phyloP scores from a whole-genome alignment of 75 land plant genomes.

The Selaginella tamariscina region DNA sequence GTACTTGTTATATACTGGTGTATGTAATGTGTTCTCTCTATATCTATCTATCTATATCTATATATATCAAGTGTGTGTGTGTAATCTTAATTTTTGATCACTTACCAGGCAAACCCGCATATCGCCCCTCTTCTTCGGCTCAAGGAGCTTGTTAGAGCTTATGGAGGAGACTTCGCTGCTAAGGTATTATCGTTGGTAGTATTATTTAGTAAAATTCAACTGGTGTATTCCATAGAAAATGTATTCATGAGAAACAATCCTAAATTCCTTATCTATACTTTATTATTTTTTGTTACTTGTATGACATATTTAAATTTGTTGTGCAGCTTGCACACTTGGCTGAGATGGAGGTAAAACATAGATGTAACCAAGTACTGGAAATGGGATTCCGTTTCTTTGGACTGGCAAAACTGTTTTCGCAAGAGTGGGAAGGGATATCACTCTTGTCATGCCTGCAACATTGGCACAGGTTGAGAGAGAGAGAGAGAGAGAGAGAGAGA shows the following conservation, averaged over 20 bases:
- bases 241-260: neutral
- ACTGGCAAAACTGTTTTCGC: conserved; percentile 31
- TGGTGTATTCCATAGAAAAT: neutral
- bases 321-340: conserved; percentile 29
- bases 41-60: too few species aligned
- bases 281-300: neutral
- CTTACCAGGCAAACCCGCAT: conserved; percentile 33
- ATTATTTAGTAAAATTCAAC: neutral
- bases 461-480: conserved; percentile 25
- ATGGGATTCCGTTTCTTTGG: conserved; percentile 28
- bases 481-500: neutral
- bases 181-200: conserved; percentile 17
- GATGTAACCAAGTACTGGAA: conserved; percentile 23
- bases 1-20: too few species aligned
- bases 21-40: too few species aligned
- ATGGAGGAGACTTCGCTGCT: conserved; percentile 26
- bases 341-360: conserved; percentile 43
- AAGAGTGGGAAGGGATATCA: conserved; percentile 42
- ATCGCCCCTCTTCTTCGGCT: conserved; percentile 27
- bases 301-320: neutral
- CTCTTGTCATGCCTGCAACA: conserved; percentile 30
- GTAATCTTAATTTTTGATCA: too few species aligned
- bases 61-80: too few species aligned
- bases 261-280: neutral
- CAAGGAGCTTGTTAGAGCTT: conserved; percentile 24